phyloP scores from a whole-genome alignment of 306 rosid genomes.

The Begonia peltatifolia region DNA sequence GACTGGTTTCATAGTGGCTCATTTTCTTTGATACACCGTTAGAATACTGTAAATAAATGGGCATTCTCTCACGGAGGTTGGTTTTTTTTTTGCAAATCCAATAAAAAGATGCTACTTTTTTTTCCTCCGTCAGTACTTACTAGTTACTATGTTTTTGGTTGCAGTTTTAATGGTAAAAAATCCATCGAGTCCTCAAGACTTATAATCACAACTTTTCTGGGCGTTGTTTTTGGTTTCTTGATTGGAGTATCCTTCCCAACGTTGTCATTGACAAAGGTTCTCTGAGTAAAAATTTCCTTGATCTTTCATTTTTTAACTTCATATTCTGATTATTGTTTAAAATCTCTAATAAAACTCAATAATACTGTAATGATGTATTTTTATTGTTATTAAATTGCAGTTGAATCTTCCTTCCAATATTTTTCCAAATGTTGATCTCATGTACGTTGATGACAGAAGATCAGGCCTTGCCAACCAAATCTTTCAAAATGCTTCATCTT shows the following conservation, averaged over 20 bases:
- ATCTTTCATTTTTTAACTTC: not conserved
- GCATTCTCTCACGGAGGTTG: conserved; percentile 70
- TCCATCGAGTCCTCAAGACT: conserved; percentile 79
- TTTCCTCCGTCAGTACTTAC: conserved; percentile 6
- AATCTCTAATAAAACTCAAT: not conserved
- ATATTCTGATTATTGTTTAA: not conserved
- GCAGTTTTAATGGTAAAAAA: conserved; percentile 58
- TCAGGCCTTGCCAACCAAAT: conserved; percentile 18
- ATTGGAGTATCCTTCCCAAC: conserved; percentile 80
- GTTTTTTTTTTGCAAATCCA: conserved; percentile 9
- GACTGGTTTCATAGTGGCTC: conserved; percentile 5
- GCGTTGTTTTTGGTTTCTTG: conserved; percentile 75
- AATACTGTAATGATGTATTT: not conserved
- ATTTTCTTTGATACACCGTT: conserved; percentile 24
- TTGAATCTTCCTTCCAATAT: conserved; percentile 58
- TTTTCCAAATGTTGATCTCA: conserved; percentile 45
- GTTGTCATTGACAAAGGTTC: conserved; percentile 72
- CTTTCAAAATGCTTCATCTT: conserved; percentile 20
- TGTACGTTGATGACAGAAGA: conserved; percentile 29
- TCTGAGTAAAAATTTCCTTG: not conserved
- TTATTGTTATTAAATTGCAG: conserved; percentile 27
- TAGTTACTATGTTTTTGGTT: conserved; percentile 24
- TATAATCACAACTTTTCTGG: conserved; percentile 63
- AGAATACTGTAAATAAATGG: conserved; percentile 59
- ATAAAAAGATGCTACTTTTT: not conserved